Evolutionary conservation across 2,329 filamentous ascomycete genomes (phyloP).

Genomic region (Aspergillus vadensis): DNA sequence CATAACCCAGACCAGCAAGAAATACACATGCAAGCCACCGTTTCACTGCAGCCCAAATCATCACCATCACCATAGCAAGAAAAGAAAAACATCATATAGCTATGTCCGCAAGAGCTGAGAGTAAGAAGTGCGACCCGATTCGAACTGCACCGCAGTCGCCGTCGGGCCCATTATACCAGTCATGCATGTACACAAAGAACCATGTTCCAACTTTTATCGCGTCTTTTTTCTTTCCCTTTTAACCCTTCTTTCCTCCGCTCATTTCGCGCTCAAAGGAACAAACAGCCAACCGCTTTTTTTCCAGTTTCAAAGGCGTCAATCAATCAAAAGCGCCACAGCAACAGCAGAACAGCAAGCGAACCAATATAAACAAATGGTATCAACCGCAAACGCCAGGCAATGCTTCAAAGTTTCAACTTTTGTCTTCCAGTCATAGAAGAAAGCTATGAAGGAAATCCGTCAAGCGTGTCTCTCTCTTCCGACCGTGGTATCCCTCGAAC

Average conservation of each 20-base stretch:
- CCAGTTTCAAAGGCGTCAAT: neutral
- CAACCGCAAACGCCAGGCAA: conserved; percentile 40
- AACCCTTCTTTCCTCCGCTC: too few species aligned
- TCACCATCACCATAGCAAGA: neutral
- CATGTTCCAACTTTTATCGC: neutral
- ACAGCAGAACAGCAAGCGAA: conserved; percentile 7
- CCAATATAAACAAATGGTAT: conserved; percentile 33
- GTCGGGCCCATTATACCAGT: conserved; percentile 2
- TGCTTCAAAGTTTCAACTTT: conserved; percentile 36
- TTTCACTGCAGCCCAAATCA: neutral
- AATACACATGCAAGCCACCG: neutral
- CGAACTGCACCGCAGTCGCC: conserved; percentile 16
- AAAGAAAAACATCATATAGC: neutral
- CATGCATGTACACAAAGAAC: neutral
- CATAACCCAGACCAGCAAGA: neutral
- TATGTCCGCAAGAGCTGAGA: conserved; percentile 15
- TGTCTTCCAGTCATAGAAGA: conserved; percentile 24
- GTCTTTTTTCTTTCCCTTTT: neutral
- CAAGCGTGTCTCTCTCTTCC: conserved; percentile 9
- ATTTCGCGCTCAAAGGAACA: neutral
- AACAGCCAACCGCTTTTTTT: conserved; percentile 4
- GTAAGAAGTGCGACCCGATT: neutral
- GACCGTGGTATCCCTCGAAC: neutral
- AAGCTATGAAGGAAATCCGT: conserved; percentile 17
- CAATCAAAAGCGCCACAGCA: conserved; percentile 3